Evolutionary conservation across 306 rosid species (phyloP), one percentile per base, ranked within the genome.

Genomic region (Prunus fruticosa): DNA sequence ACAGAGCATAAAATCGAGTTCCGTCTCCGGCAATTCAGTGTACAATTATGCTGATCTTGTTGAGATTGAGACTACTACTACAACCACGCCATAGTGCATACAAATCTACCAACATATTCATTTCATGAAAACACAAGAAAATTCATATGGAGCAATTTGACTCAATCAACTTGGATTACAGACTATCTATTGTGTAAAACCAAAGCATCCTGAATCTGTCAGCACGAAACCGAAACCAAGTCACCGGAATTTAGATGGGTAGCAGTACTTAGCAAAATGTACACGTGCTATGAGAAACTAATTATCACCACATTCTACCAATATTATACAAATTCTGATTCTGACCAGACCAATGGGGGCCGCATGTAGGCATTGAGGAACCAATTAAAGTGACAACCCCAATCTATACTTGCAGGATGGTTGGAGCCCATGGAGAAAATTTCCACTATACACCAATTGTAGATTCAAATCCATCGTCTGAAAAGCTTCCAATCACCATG

Each of bases 121-220:
- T 32, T 20, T 16, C 67, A 63, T 14, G 67, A 38, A 16, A 56
- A 56, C 53, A 43, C 56, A 74, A 3, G 52, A 12, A 25, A 46
- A 60, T 19, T 74, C 27, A 73, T 45, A 46, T 3, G 60, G n/a
- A 34, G 64, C 64, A 65, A 65, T 25, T 34, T 74, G 78, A 80
- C 90, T 73, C 66, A 72, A 84, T 80, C 71, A 77, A 78, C 82
- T 81, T 75, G 78, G 85, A 84, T 78, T 85, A 88, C 91, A 85
- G 76, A 84, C 81, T 67, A 84, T 72, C 73, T 53, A 14, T 66
- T 69, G 82, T 79, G 58, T 69, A 79, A 83, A 87, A 88, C 82
- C 86, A 82, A 77, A 80, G 89, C 84, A 82, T 80, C 86, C 86
- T 85, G 87, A 88, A 85, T 88, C 92, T 87, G 87, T 89, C 85